A percentile compares a stretch with the other conserved stretches of the same genome.
Evolutionary conservation across 768 basidiomycete genomes (phyloP).

Genomic region (Trametes cubensis): DNA sequence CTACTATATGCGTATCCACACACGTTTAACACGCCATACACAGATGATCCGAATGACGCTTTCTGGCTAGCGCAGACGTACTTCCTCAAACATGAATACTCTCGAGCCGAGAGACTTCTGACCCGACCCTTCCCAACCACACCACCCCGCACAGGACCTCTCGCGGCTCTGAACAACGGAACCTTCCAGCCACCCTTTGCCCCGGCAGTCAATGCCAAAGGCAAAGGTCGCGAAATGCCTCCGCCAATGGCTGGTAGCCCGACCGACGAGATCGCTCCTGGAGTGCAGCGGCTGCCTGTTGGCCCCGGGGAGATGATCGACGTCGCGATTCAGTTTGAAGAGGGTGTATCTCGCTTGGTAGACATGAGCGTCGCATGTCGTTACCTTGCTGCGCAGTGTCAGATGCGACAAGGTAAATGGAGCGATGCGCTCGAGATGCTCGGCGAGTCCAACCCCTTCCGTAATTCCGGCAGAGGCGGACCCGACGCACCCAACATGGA

Average conservation of each 20-base stretch:
- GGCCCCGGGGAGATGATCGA: constrained; percentile 68
- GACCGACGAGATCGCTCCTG: constrained; percentile 22
- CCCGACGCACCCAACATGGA: constrained; percentile 79
- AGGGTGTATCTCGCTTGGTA: constrained; percentile 74
- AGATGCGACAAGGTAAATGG: constrained; percentile 92
- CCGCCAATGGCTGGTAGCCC: constrained; percentile 8
- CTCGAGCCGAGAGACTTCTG: constrained; percentile 88
- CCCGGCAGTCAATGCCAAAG: constrained; percentile 44
- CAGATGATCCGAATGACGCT: constrained; percentile 95
- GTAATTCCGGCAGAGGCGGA: constrained; percentile 66
- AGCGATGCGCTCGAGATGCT: constrained; percentile 89
- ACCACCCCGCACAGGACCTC: constrained; percentile 34
- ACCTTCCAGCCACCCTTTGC: constrained; percentile 36
- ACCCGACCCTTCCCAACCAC: constrained; percentile 79
- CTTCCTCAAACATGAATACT: constrained; percentile 94
- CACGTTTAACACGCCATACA: neutral
- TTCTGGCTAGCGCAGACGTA: constrained; percentile 99
- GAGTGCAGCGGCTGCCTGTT: constrained; percentile 63
- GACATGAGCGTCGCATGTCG: constrained; percentile 96
- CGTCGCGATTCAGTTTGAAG: constrained; percentile 63
- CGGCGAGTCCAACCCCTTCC: constrained; percentile 90
- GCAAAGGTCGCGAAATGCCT: constrained; percentile 59
- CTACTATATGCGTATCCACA: neutral
- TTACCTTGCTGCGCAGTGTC: constrained; percentile 95
- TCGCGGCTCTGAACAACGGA: constrained; percentile 43